Conservation (phyloP, 1,139 yeast species). For the Lodderomyces jiufengensis region DNA sequence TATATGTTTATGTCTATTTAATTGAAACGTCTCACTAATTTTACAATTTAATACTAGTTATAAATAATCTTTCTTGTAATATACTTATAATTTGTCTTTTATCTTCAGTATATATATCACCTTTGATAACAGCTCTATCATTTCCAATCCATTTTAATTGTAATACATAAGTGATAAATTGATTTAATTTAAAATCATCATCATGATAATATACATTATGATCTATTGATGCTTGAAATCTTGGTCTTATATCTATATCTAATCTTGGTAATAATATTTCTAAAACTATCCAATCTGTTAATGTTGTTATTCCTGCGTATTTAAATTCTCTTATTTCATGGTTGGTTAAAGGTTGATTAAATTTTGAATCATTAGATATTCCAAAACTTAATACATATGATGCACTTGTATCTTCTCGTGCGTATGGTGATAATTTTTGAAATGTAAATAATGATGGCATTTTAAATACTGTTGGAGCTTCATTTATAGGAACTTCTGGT, state of each 20-base stretch:
- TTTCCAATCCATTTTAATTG: slow-evolving; percentile 48
- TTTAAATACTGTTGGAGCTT: background rate
- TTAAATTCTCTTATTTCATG: slow-evolving; percentile 26
- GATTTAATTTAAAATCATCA: slow-evolving; percentile 45
- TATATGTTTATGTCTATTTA: no score
- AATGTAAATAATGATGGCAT: slow-evolving; percentile 3
- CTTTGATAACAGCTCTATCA: slow-evolving; percentile 55
- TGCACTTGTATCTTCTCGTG: slow-evolving; percentile 3
- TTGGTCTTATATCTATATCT: slow-evolving; percentile 20
- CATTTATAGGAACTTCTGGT: background rate
- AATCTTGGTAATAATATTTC: slow-evolving; percentile 25
- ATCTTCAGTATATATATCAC: slow-evolving; percentile 49
- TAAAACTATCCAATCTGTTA: slow-evolving; percentile 52
- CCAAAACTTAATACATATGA: slow-evolving; percentile 44
- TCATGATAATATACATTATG: slow-evolving; percentile 68
- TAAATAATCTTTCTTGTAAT: slow-evolving; percentile 54
- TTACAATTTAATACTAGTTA: no score
- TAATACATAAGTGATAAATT: slow-evolving; percentile 52
- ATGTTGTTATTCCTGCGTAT: slow-evolving; percentile 58
- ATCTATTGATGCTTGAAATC: slow-evolving; percentile 56
- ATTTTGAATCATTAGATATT: slow-evolving; percentile 18
- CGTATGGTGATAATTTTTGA: slow-evolving; percentile 6
- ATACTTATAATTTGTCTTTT: slow-evolving; percentile 60
- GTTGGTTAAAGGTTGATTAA: slow-evolving; percentile 12
- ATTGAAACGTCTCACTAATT: no score